Conservation (phyloP, 164 flowering plant genomes). For the Stephania yunnanensis region DNA sequence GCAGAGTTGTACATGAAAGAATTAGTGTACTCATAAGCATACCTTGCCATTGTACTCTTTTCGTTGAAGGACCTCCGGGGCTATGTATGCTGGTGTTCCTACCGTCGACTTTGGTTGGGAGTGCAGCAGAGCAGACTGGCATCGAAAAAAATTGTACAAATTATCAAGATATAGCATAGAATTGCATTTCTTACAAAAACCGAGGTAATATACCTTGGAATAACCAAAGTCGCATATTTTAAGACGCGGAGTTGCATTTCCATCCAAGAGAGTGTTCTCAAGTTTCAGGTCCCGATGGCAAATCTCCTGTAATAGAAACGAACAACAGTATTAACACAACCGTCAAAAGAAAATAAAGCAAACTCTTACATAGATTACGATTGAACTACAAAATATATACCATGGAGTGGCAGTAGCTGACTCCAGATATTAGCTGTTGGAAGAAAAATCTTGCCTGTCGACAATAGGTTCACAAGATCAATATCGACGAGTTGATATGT, state of each 20-base stretch:
- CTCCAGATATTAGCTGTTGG: constrained; percentile 67
- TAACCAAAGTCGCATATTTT: constrained; percentile 59
- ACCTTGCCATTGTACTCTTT: constrained; percentile 24
- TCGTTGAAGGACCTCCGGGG: constrained; percentile 16
- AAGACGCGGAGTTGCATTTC: constrained; percentile 40
- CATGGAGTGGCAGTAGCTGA: constrained; percentile 64
- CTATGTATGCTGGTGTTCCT: constrained; percentile 23
- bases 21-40: neutral
- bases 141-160: neutral
- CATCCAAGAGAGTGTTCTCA: constrained; percentile 53
- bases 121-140: constrained; percentile 14
- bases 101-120: constrained; percentile 21
- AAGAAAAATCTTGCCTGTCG: constrained; percentile 74
- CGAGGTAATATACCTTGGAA: constrained; percentile 32
- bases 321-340: too few relatives aligned
- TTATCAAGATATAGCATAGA: neutral
- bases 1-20: too few relatives aligned
- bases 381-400: constrained; percentile 17
- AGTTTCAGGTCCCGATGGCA: constrained; percentile 54
- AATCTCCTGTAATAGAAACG: constrained; percentile 36
- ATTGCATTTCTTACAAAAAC: neutral
- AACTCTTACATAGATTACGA: neutral
- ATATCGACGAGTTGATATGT: neutral
- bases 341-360: neutral
- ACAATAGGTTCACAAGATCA: neutral